phyloP scores from a whole-genome alignment of 2,329 filamentous ascomycete genomes.

The Microcyclosporella mali region DNA sequence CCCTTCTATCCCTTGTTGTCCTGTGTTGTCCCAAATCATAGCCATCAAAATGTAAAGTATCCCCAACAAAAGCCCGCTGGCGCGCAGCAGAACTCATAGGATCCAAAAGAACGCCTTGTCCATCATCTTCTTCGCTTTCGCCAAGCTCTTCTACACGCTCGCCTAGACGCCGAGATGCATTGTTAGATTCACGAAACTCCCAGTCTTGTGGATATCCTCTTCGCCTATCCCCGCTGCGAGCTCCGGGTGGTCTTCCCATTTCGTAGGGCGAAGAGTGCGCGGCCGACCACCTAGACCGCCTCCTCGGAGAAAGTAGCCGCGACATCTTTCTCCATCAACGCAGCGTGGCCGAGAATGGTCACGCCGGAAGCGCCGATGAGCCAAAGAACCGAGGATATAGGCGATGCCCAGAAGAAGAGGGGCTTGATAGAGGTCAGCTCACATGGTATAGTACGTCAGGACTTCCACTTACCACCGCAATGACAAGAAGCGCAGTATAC shows the following conservation, averaged over 20 bases:
- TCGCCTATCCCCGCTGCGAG: constrained; percentile 48
- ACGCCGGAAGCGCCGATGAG: constrained; percentile 92
- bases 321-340: constrained; percentile 41
- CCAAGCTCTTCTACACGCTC: constrained; percentile 59
- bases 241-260: constrained; percentile 99
- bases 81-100: constrained; percentile 30
- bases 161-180: constrained; percentile 14
- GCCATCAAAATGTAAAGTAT: constrained; percentile 45
- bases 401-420: constrained; percentile 76
- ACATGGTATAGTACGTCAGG: no score
- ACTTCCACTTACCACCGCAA: constrained; percentile 52
- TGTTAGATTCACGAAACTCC: constrained; percentile 37
- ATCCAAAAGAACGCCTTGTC: constrained; percentile 39
- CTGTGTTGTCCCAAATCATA: constrained; percentile 40
- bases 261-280: constrained; percentile 79
- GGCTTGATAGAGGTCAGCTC: constrained; percentile 41
- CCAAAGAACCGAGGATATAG: constrained; percentile 83
- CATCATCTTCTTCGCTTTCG: constrained; percentile 49
- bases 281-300: constrained; percentile 99
- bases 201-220: constrained; percentile 37
- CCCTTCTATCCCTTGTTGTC: constrained; percentile 29
- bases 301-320: constrained; percentile 99
- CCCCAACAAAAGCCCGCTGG: constrained; percentile 34
- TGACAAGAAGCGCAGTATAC: constrained; percentile 78
- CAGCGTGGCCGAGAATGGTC: constrained; percentile 85